Conservation (phyloP, 2,329 filamentous ascomycete genomes). For the Rhynchosporium graminicola region DNA sequence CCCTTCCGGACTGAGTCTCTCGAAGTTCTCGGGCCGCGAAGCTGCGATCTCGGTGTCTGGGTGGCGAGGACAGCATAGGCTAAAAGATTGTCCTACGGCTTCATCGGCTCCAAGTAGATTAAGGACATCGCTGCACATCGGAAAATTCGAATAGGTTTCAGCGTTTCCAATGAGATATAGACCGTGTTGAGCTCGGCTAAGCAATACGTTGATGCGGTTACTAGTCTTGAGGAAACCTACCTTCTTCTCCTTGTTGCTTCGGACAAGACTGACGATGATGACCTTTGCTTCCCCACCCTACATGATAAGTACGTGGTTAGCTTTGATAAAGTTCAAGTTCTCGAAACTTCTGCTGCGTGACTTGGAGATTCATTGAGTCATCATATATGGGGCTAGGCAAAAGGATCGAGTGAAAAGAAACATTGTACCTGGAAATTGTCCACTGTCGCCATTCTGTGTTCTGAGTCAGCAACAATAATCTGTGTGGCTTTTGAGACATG, state of each 20-base stretch:
- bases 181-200: conserved; percentile 67
- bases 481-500: too few relatives aligned
- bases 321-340: neutral
- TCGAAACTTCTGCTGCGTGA: neutral
- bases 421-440: conserved; percentile 66
- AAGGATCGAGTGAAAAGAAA: neutral
- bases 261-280: conserved; percentile 68
- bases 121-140: conserved; percentile 65
- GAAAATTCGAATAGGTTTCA: conserved; percentile 54
- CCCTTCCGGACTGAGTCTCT: conserved; percentile 60
- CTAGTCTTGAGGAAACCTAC: conserved; percentile 66
- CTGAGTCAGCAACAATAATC: too few relatives aligned
- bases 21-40: conserved; percentile 30
- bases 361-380: neutral
- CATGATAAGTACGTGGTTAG: neutral
- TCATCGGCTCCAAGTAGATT: conserved; percentile 48
- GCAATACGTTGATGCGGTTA: conserved; percentile 70
- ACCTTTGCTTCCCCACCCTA: conserved; percentile 65
- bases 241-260: conserved; percentile 61
- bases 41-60: conserved; percentile 44
- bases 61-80: conserved; percentile 63
- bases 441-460: conserved; percentile 54
- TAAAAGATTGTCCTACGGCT: conserved; percentile 53
- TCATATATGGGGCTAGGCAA: too few relatives aligned
- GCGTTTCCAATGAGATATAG: conserved; percentile 72